phyloP scores from a whole-genome alignment of 2,329 filamentous ascomycete genomes.

The Didymella pomorum region DNA sequence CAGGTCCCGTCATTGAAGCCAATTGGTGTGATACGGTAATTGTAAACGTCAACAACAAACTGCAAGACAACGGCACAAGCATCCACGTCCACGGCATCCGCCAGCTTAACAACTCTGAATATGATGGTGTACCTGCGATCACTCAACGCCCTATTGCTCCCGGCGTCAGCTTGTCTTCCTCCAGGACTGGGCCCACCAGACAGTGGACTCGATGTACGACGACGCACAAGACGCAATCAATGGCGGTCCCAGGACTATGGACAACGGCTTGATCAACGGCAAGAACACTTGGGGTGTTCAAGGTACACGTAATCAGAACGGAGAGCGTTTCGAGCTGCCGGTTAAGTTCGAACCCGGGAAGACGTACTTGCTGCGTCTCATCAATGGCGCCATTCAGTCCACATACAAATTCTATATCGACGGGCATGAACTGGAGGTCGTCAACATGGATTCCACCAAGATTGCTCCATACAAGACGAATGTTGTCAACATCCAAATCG shows the following conservation, averaged over 20 bases:
- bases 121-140: neutral
- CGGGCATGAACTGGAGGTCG: slow-evolving; percentile 49
- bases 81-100: neutral
- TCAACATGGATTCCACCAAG: slow-evolving; percentile 51
- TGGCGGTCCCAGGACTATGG: neutral
- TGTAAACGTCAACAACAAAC: neutral
- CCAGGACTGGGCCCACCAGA: slow-evolving; percentile 50
- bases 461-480: slow-evolving; percentile 28
- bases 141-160: neutral
- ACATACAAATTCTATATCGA: slow-evolving; percentile 52
- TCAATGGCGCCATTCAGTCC: slow-evolving; percentile 41
- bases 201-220: slow-evolving; percentile 42
- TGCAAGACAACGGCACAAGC: neutral
- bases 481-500: neutral
- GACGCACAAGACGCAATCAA: slow-evolving; percentile 30
- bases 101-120: neutral
- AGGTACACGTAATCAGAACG: neutral
- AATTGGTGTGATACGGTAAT: neutral
- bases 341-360: neutral
- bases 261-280: neutral
- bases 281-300: neutral
- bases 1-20: neutral
- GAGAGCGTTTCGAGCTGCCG: neutral
- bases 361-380: neutral
- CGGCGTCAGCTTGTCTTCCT: slow-evolving; percentile 30